Percentiles rank a stretch among this genome's conserved stretches.
Conservation (phyloP, 345 rosid species). For the Crucihimalaya himalaica region DNA sequence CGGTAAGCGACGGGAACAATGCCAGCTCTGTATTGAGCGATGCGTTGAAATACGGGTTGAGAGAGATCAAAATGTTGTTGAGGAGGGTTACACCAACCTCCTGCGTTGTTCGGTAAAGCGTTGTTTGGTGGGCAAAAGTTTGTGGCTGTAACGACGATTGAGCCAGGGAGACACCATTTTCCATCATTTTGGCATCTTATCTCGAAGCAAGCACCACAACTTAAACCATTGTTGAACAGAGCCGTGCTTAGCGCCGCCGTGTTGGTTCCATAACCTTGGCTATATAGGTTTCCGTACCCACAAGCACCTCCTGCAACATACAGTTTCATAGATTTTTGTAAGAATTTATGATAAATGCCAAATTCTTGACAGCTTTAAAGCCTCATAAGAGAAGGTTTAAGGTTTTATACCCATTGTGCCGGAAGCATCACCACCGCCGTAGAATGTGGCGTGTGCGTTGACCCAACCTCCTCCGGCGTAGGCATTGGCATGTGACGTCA, state of each 20-base stretch:
- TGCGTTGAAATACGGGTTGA: slow-evolving; percentile 80
- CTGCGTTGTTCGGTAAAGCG: slow-evolving; percentile 72
- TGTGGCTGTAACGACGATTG: slow-evolving; percentile 73
- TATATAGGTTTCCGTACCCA: slow-evolving; percentile 77
- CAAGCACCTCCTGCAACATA: slow-evolving; percentile 68
- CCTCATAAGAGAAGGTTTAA: neutral
- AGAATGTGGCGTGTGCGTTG: slow-evolving; percentile 81
- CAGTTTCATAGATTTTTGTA: neutral
- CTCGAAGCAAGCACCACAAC: slow-evolving; percentile 86
- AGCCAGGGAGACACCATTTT: slow-evolving; percentile 74
- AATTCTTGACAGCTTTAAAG: slow-evolving; percentile 33
- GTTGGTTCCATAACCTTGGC: slow-evolving; percentile 82
- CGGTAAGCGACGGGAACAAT: slow-evolving; percentile 71
- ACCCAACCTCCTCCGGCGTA: slow-evolving; percentile 66
- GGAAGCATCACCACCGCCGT: slow-evolving; percentile 85
- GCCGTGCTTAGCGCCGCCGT: slow-evolving; percentile 86
- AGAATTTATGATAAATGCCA: neutral
- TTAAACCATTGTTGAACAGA: slow-evolving; percentile 68
- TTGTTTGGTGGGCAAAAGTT: slow-evolving; percentile 85
- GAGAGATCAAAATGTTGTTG: slow-evolving; percentile 78
- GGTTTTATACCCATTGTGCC: slow-evolving; percentile 69
- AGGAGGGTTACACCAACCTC: slow-evolving; percentile 94
- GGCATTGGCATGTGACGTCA: slow-evolving; percentile 51
- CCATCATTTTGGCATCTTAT: slow-evolving; percentile 57
- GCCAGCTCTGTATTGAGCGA: slow-evolving; percentile 81